Percentiles rank a stretch among this genome's conserved stretches.
phyloP scores from a whole-genome alignment of 306 rosid species.

The Prunus mume region DNA sequence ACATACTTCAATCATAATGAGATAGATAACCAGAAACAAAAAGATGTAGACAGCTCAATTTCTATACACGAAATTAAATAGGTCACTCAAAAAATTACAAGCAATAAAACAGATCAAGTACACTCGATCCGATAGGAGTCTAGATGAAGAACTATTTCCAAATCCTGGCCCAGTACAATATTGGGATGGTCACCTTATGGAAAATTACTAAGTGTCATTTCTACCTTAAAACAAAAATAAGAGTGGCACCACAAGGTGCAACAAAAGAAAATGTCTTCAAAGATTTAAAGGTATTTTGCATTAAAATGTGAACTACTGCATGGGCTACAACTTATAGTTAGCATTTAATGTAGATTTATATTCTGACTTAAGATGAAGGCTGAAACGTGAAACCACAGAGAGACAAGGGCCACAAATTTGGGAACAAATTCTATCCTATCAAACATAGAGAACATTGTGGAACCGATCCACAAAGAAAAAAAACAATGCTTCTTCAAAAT shows the following conservation, averaged over 20 bases:
- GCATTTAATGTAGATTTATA: neutral
- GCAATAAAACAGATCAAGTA: neutral
- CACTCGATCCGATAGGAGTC: neutral
- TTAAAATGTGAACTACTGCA: neutral
- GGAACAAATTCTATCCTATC: constrained; percentile 14
- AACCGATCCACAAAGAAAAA: constrained; percentile 12
- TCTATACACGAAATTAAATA: too few relatives aligned
- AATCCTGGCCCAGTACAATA: neutral
- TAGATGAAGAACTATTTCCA: neutral
- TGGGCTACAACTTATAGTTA: neutral
- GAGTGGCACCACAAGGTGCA: neutral
- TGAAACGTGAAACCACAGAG: constrained; percentile 1
- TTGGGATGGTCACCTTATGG: neutral
- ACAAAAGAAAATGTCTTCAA: neutral
- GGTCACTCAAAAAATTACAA: neutral
- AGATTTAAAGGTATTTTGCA: neutral
- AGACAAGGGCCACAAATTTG: constrained; percentile 4
- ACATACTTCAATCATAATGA: neutral
- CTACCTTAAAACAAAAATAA: neutral
- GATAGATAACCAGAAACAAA: neutral
- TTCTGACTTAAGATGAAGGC: neutral
- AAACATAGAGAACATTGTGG: constrained; percentile 10
- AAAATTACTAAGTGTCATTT: neutral
- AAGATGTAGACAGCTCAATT: neutral
- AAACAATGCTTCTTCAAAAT: constrained; percentile 14